Conservation (phyloP, 225 moss, liverwort and hornwort genomes). For the Climacium dendroides region DNA sequence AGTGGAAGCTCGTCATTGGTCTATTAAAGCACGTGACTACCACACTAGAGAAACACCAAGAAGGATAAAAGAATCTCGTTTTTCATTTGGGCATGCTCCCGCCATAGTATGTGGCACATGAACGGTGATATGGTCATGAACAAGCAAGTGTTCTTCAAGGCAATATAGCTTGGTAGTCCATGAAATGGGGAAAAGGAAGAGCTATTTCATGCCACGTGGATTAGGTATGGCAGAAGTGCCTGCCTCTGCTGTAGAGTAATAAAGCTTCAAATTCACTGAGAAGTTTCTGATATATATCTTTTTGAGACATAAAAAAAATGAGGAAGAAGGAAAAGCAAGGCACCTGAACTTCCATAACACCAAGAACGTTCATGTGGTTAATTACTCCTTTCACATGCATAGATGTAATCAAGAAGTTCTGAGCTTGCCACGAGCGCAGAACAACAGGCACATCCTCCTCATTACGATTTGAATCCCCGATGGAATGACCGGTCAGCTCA, state of each 20-base stretch:
- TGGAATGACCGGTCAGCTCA: constrained; percentile 81
- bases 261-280: background rate
- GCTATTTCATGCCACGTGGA: background rate
- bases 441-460: constrained; percentile 80
- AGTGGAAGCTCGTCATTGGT: background rate
- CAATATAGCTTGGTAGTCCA: background rate
- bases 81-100: background rate
- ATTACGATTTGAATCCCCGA: constrained; percentile 52
- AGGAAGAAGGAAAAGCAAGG: background rate
- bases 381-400: constrained; percentile 77
- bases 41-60: background rate
- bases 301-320: background rate
- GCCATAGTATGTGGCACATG: background rate
- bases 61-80: background rate
- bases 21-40: background rate
- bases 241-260: background rate
- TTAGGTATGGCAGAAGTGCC: background rate
- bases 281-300: background rate
- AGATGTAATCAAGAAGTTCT: constrained; percentile 78
- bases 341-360: constrained; percentile 92
- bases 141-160: background rate
- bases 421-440: constrained; percentile 70
- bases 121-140: background rate
- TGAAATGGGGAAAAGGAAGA: background rate
- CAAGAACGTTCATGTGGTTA: constrained; percentile 43